These are phyloP conservation scores for Eucalyptus melliodora DNA, from an alignment of 345 rosid species.

Conservation along the genomic window DNA sequence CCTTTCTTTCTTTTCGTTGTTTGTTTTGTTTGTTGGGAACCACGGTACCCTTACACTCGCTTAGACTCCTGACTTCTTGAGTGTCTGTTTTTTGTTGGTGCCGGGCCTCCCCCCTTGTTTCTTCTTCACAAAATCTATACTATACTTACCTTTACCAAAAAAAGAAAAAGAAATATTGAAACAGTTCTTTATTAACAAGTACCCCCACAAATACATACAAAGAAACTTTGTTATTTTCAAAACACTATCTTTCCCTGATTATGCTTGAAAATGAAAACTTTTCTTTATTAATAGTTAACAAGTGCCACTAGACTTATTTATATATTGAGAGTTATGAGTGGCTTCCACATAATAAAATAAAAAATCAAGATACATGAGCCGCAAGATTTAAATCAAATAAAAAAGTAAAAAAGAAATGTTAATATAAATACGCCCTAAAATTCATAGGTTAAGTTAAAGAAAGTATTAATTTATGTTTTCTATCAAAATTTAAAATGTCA, in stretches of 20 bases:
- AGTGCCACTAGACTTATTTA: neutral
- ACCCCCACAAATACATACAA: neutral
- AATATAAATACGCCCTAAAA: neutral
- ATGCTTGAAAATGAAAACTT: neutral
- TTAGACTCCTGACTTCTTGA: too few relatives aligned
- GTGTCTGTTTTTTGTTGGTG: too few relatives aligned
- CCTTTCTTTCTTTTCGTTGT: too few relatives aligned
- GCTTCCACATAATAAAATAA: neutral
- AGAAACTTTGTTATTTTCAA: neutral
- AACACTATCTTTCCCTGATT: neutral
- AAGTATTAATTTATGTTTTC: neutral
- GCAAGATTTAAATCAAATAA: neutral
- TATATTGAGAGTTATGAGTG: neutral
- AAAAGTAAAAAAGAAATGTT: neutral
- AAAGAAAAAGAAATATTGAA: too few relatives aligned
- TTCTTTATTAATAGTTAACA: neutral
- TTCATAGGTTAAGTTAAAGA: neutral
- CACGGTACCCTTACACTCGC: too few relatives aligned
- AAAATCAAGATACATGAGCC: neutral
- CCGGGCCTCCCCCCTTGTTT: too few relatives aligned
- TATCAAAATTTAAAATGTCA: neutral
- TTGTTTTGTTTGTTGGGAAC: too few relatives aligned
- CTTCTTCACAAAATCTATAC: too few relatives aligned
- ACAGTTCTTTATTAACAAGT: too few relatives aligned
- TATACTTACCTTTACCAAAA: too few relatives aligned